A percentile compares a stretch with the other conserved stretches of the same genome.
Conservation (phyloP, 225 moss, liverwort and hornwort genomes). For the Pseudoscleropodium purum region DNA sequence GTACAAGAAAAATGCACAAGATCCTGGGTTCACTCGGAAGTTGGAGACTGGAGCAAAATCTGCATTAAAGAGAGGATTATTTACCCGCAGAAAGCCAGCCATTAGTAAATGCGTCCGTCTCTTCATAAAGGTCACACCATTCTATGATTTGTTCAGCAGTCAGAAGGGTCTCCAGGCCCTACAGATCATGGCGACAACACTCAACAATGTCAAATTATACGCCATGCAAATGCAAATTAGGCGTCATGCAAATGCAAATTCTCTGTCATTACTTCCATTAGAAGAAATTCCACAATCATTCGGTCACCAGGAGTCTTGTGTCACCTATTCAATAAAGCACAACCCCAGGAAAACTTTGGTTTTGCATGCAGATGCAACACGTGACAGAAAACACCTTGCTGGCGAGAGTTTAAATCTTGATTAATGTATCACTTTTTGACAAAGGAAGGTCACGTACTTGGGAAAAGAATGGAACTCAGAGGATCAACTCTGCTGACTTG, state of each 20-base stretch:
- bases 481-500: background rate
- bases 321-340: background rate
- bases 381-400: background rate
- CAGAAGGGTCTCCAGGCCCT: constrained; percentile 44
- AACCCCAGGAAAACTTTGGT: background rate
- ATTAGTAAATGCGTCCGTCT: constrained; percentile 45
- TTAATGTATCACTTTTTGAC: background rate
- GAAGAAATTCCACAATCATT: background rate
- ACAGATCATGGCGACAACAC: background rate
- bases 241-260: background rate
- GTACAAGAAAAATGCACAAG: background rate
- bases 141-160: constrained; percentile 35
- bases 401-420: background rate
- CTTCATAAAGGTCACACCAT: constrained; percentile 49
- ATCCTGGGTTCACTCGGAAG: background rate
- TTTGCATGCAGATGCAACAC: background rate
- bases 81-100: constrained; percentile 57
- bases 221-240: too few relatives aligned
- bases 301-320: background rate
- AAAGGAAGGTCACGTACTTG: background rate
- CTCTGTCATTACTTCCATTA: background rate
- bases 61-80: background rate
- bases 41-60: background rate
- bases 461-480: background rate
- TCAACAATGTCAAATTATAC: background rate